Conservation (phyloP, 768 basidiomycete genomes). For the Hysterangium stoloniferum region DNA sequence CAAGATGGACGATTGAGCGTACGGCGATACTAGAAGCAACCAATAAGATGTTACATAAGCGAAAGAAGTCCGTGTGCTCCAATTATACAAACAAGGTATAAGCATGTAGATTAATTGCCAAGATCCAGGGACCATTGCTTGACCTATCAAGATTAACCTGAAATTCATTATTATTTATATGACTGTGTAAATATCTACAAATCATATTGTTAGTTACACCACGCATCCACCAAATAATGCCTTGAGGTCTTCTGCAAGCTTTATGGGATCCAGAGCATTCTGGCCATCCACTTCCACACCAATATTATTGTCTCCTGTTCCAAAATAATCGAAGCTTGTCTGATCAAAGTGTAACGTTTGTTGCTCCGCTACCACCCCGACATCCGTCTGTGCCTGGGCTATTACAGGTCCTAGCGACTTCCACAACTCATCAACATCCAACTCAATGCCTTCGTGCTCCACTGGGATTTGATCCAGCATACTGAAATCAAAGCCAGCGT, state of each 20-base stretch:
- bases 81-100: no score
- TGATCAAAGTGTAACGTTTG: neutral
- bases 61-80: no score
- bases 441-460: constrained; percentile 3
- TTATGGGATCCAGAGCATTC: constrained; percentile 6
- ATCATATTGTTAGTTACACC: constrained; percentile 1
- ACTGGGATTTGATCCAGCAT: neutral
- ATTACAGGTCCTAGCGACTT: constrained; percentile 7
- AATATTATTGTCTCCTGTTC: neutral
- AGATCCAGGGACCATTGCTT: neutral
- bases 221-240: constrained; percentile 11
- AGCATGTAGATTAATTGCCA: neutral
- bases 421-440: constrained; percentile 10
- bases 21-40: no score
- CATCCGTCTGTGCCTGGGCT: constrained; percentile 6
- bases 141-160: neutral
- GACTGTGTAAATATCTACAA: neutral
- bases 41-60: no score
- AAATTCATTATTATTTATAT: neutral
- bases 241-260: constrained; percentile 10
- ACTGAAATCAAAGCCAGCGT: neutral
- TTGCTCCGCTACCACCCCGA: neutral
- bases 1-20: no score
- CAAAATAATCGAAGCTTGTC: neutral
- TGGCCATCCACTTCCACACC: constrained; percentile 1